Evolutionary conservation across 1,284 basidiomycete species (phyloP).

Genomic region (Earliella scabrosa): DNA sequence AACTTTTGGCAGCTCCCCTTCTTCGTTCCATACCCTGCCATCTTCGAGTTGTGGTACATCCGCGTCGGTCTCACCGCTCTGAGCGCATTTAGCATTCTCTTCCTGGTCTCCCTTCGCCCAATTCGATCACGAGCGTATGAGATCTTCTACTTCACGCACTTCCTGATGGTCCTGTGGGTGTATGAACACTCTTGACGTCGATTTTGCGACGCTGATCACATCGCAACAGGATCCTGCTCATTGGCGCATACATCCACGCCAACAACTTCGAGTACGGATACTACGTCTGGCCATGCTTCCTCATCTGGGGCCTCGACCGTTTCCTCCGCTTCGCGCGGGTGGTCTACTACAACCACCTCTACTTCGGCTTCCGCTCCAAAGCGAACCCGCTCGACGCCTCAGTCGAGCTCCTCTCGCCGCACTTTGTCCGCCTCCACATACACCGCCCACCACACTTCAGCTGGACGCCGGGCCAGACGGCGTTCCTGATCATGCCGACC

Average conservation of each 20-base stretch:
- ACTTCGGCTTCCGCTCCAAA: slow-evolving; percentile 36
- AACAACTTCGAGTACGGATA: slow-evolving; percentile 21
- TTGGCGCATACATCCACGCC: slow-evolving; percentile 41
- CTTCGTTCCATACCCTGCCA: background rate
- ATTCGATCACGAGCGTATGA: slow-evolving; percentile 29
- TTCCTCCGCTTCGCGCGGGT: slow-evolving; percentile 54
- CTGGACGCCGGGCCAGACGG: slow-evolving; percentile 57
- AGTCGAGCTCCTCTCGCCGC: slow-evolving; percentile 50
- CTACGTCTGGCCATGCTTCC: slow-evolving; percentile 60
- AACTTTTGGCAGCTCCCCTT: background rate
- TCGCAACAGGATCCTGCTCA: slow-evolving; percentile 25
- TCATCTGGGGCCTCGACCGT: slow-evolving; percentile 72
- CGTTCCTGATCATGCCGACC: slow-evolving; percentile 48
- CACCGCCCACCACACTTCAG: slow-evolving; percentile 43
- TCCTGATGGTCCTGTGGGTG: slow-evolving; percentile 29
- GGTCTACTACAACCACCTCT: slow-evolving; percentile 53
- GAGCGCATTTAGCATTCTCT: slow-evolving; percentile 25
- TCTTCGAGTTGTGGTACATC: slow-evolving; percentile 12
- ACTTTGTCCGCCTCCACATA: slow-evolving; percentile 56
- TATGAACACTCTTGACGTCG: background rate
- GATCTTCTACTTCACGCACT: slow-evolving; percentile 32
- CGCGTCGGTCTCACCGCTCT: slow-evolving; percentile 22
- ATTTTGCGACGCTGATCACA: too few species aligned
- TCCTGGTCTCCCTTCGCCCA: slow-evolving; percentile 29
- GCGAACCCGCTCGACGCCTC: slow-evolving; percentile 39